A percentile compares a stretch with the other conserved stretches of the same genome.
phyloP scores from a whole-genome alignment of 1,284 basidiomycete genomes.

The Athelia sp. region DNA sequence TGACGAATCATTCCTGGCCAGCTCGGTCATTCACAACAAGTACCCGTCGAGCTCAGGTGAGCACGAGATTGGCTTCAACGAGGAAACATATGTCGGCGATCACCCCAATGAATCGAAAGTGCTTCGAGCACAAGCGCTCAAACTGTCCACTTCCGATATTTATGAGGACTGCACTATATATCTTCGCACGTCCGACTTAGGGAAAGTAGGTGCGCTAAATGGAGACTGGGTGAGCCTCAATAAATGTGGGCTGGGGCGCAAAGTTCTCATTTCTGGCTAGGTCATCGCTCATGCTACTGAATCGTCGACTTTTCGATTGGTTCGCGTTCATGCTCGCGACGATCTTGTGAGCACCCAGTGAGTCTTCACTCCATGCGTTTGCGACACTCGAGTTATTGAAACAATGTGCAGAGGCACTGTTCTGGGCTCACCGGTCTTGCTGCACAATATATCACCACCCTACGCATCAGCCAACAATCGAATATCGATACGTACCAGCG shows the following conservation, averaged over 20 bases:
- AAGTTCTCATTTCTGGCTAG: slow-evolving; percentile 6
- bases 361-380: slow-evolving; percentile 9
- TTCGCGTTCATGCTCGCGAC: slow-evolving; percentile 55
- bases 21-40: slow-evolving; percentile 28
- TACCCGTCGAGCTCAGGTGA: slow-evolving; percentile 9
- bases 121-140: slow-evolving; percentile 26
- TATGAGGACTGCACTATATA: slow-evolving; percentile 50
- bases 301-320: slow-evolving; percentile 37
- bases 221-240: slow-evolving; percentile 80
- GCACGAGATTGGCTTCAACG: too few species aligned
- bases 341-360: slow-evolving; percentile 28
- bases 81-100: not conserved
- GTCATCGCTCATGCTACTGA: slow-evolving; percentile 20
- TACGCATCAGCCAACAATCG: slow-evolving; percentile 8
- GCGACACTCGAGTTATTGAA: slow-evolving; percentile 3
- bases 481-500: slow-evolving; percentile 41
- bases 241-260: not conserved
- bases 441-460: slow-evolving; percentile 43
- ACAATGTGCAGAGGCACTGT: slow-evolving; percentile 39
- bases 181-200: slow-evolving; percentile 59
- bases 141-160: slow-evolving; percentile 23
- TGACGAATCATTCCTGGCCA: slow-evolving; percentile 66
- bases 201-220: slow-evolving; percentile 70
- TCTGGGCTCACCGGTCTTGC: slow-evolving; percentile 50
- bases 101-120: not conserved